Percentiles rank a stretch among this genome's conserved stretches.
Evolutionary conservation across 1,284 basidiomycete species (phyloP).

Genomic region (Exobasidium cylindrosporum): DNA sequence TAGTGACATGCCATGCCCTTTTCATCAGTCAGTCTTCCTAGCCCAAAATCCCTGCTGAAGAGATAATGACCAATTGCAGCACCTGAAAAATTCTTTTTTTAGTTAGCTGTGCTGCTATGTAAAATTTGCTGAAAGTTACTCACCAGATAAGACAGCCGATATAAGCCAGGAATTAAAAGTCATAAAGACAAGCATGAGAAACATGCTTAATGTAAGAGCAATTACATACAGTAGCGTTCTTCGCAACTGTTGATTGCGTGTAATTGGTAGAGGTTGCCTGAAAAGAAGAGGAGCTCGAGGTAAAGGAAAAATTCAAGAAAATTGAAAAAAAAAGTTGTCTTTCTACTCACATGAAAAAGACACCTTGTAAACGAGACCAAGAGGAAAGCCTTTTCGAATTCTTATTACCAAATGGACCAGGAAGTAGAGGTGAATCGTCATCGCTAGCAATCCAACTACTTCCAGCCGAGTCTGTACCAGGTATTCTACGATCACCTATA

Average conservation of each 20-base stretch:
- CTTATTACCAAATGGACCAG: not conserved
- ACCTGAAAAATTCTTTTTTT: not conserved
- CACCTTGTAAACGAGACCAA: not conserved
- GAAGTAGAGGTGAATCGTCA: slow-evolving; percentile 1
- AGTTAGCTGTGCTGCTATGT: not conserved
- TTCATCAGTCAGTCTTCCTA: not conserved
- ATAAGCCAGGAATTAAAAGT: slow-evolving; percentile 18
- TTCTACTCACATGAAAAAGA: not conserved
- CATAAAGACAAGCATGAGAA: slow-evolving; percentile 20
- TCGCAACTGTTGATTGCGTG: slow-evolving; percentile 2
- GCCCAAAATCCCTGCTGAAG: slow-evolving; percentile 15
- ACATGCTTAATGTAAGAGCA: slow-evolving; percentile 12
- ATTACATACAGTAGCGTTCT: slow-evolving; percentile 10
- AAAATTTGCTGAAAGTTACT: not conserved
- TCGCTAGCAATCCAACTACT: slow-evolving; percentile 1
- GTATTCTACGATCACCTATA: not conserved
- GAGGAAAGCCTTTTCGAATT: not conserved
- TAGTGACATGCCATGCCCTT: slow-evolving; percentile 3
- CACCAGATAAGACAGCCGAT: not conserved
- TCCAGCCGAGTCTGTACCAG: not conserved
- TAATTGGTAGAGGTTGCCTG: slow-evolving; percentile 6
- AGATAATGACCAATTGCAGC: slow-evolving; percentile 15
- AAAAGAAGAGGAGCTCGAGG: not conserved
- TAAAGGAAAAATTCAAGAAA: too few relatives aligned
- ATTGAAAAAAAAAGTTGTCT: too few relatives aligned